Evolutionary conservation across 176 grass and related monocot genomes (phyloP).

Genomic region (Carex littledalei): DNA sequence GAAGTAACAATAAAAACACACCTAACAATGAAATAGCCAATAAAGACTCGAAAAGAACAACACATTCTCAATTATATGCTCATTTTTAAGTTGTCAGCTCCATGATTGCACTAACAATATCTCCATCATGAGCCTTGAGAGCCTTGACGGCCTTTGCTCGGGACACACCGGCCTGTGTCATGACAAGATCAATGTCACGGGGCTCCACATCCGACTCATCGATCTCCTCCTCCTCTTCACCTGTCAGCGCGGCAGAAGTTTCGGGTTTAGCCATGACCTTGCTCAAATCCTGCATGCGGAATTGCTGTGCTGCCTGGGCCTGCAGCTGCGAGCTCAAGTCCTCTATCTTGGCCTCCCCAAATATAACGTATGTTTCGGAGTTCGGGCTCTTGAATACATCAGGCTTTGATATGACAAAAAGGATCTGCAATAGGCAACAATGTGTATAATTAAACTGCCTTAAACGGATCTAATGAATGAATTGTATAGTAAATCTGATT

Average conservation of each 20-base stretch:
- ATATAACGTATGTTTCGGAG: slow-evolving; percentile 83
- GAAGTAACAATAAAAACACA: not conserved
- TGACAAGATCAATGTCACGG: slow-evolving; percentile 91
- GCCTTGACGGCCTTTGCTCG: slow-evolving; percentile 74
- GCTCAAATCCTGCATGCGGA: slow-evolving; percentile 85
- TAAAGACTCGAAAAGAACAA: not conserved
- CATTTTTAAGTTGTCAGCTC: slow-evolving; percentile 63
- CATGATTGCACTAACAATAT: slow-evolving; percentile 87
- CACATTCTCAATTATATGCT: not conserved
- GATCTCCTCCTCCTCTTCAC: slow-evolving; percentile 73
- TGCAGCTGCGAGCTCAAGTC: slow-evolving; percentile 87
- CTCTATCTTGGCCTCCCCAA: slow-evolving; percentile 91
- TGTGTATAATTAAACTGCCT: not conserved
- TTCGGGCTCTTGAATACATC: slow-evolving; percentile 93
- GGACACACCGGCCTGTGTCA: slow-evolving; percentile 79
- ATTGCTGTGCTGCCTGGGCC: slow-evolving; percentile 82
- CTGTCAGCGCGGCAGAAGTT: slow-evolving; percentile 23
- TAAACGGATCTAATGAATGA: not conserved
- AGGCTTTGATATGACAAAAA: slow-evolving; percentile 85
- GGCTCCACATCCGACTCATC: slow-evolving; percentile 71
- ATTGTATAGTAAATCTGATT: not conserved
- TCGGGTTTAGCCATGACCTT: slow-evolving; percentile 71
- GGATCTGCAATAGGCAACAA: slow-evolving; percentile 37
- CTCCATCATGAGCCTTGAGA: slow-evolving; percentile 80
- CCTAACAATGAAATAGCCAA: not conserved